Percentiles rank a stretch among this genome's conserved stretches.
Conservation (phyloP, 768 basidiomycete species). For the Macrocybe gigantea region DNA sequence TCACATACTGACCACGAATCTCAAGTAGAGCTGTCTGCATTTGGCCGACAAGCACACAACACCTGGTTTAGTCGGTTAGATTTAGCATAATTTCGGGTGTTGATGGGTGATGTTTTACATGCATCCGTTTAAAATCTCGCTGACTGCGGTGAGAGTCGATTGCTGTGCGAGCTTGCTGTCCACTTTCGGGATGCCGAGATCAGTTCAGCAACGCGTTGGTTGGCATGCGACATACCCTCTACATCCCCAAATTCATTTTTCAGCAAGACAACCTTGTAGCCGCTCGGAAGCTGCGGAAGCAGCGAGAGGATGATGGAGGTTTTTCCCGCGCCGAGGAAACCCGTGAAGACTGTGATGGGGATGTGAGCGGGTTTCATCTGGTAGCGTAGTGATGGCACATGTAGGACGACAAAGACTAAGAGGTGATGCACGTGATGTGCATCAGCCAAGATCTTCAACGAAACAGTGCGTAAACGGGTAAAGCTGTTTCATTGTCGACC, state of each 20-base stretch:
- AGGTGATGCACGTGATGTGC: too few relatives aligned
- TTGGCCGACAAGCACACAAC: conserved; percentile 91
- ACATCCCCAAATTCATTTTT: conserved; percentile 98
- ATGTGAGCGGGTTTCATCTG: conserved; percentile 31
- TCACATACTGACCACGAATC: conserved; percentile 55
- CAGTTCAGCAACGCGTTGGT: background rate
- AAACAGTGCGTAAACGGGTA: too few relatives aligned
- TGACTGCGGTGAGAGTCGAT: conserved; percentile 79
- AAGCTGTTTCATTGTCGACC: too few relatives aligned
- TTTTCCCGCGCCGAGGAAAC: conserved; percentile 82
- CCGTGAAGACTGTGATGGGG: conserved; percentile 94
- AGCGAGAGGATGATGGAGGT: conserved; percentile 79
- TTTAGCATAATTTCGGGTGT: background rate
- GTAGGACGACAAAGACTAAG: too few relatives aligned
- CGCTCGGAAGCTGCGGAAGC: conserved; percentile 73
- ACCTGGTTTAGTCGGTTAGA: conserved; percentile 38
- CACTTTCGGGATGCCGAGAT: conserved; percentile 30
- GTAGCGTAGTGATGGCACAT: too few relatives aligned
- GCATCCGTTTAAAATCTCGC: conserved; percentile 95
- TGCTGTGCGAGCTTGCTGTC: conserved; percentile 88
- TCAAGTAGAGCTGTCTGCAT: conserved; percentile 90
- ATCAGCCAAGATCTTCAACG: too few relatives aligned
- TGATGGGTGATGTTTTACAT: conserved; percentile 46
- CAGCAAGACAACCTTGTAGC: conserved; percentile 84
- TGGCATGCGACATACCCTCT: conserved; percentile 48